Percentiles rank a stretch among this genome's conserved stretches.
phyloP scores from a whole-genome alignment of 148 eudicot species.

The Hydrangea macrophylla region DNA sequence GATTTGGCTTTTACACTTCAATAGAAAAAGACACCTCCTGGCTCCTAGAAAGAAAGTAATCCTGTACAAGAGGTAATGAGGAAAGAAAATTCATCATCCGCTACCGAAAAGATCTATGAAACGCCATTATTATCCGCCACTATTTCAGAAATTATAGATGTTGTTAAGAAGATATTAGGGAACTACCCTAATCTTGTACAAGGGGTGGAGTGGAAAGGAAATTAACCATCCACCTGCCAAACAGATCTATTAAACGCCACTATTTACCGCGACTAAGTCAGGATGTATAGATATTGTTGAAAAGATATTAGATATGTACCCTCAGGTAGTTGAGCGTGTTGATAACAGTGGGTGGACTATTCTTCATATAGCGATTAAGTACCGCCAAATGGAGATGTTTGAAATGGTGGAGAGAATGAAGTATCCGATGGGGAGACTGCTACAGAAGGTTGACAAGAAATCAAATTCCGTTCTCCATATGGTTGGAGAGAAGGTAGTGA shows the following conservation, averaged over 20 bases:
- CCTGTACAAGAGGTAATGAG: too few species aligned
- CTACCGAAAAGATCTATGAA: neutral
- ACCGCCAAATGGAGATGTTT: neutral
- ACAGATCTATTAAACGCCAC: too few species aligned
- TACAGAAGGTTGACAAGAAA: neutral
- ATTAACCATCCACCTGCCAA: too few species aligned
- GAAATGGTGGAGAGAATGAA: neutral
- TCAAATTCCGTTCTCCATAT: neutral
- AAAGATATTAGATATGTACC: neutral
- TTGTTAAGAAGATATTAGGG: too few species aligned
- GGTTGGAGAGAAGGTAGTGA: neutral
- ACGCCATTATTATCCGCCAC: too few species aligned
- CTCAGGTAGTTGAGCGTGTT: conserved; percentile 8
- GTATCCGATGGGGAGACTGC: neutral
- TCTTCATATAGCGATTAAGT: conserved; percentile 8
- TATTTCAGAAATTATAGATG: too few species aligned
- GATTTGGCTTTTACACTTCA: neutral
- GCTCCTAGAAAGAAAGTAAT: neutral
- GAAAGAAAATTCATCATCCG: neutral
- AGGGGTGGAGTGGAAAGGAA: too few species aligned
- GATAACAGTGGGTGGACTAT: neutral
- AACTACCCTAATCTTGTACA: too few species aligned
- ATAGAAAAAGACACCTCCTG: neutral
- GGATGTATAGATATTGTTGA: conserved; percentile 4
- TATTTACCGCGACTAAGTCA: conserved; percentile 4